Conservation (phyloP, 148 eudicot genomes). For the Gaultheria prostrata region DNA sequence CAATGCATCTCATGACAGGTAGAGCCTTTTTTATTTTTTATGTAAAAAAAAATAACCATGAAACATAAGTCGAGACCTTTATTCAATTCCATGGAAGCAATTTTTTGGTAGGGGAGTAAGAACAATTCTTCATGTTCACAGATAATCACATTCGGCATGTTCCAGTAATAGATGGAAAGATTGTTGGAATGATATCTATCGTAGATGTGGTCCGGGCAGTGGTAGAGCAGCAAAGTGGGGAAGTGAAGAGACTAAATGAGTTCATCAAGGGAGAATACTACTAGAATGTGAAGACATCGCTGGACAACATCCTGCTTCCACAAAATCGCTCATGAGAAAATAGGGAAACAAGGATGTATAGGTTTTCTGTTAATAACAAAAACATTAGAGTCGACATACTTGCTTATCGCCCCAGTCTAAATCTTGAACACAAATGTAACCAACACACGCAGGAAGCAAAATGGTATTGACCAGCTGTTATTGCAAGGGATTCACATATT, state of each 20-base stretch:
- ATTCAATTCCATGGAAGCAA: background rate
- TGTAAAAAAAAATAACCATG: background rate
- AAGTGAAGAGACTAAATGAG: conserved; percentile 64
- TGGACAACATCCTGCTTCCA: background rate
- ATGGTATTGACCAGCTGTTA: background rate
- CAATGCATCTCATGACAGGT: conserved; percentile 98
- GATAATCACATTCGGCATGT: conserved; percentile 81
- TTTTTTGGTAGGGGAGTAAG: background rate
- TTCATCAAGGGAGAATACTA: conserved; percentile 81
- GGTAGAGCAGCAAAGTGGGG: conserved; percentile 77
- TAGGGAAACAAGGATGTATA: background rate
- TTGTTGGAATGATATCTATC: conserved; percentile 86
- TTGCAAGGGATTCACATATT: background rate
- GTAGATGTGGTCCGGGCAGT: conserved; percentile 76
- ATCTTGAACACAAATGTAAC: background rate
- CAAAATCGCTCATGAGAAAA: background rate
- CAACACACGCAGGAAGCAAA: background rate
- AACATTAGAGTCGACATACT: background rate
- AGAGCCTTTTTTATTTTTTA: background rate
- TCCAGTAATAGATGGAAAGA: conserved; percentile 78
- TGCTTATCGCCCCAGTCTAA: background rate
- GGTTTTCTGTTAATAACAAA: background rate
- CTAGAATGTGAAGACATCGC: conserved; percentile 26
- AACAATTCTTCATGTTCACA: conserved; percentile 22
- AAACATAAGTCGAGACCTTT: background rate